Evolutionary conservation across 2,329 filamentous ascomycete species (phyloP), one percentile per base, ranked within the genome.

Genomic region (Stagonosporopsis rhizophila): DNA sequence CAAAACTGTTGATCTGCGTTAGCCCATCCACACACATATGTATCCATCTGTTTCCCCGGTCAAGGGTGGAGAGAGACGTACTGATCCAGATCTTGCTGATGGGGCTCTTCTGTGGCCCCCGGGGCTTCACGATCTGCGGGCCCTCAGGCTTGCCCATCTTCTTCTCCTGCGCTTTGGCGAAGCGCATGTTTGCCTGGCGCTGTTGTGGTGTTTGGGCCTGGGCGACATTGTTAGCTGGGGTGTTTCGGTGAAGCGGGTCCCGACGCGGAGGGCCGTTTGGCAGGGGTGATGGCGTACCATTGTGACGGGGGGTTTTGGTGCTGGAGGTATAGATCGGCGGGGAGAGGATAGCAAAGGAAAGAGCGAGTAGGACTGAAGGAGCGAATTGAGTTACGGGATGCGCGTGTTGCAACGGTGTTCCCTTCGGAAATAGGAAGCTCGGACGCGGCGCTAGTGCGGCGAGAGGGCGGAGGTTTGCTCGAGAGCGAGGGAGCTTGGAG

Each of bases 161-260:
- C 58, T 82, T 80, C 73, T 89, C 87, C 75, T 94, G 87, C 50
- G 85, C 83, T 75, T 89, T 88, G 65, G 84, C 87, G 78, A 91
- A 96, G 78, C 89, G 89, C 72, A 85, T 85, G 81, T 95, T 95
- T 61, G 89, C 87, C 72, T 87, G 87, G 76, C 91, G 88, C 82
- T 95, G 91, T 77, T 91, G 85, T 67, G 89, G 90, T 66, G 91
- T 95, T 88, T 94, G 90, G 67, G 87, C 89, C 90, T 92, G 25
- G n/a, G n/a, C n/a, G n/a, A n/a, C n/a, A n/a, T n/a, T 19, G 22
- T 56, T 46, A 52, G 41, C 34, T 17, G 6, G 30, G 30, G 30
- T 20, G 20, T 15, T 25, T 30, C n/a, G n/a, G n/a, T n/a, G n/a
- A 30, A 28, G 39, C 27, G 32, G 40, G 38, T n/a, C 40, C 52